Evolutionary conservation across 306 rosid species (phyloP).

Genomic region (Biancaea sappan): DNA sequence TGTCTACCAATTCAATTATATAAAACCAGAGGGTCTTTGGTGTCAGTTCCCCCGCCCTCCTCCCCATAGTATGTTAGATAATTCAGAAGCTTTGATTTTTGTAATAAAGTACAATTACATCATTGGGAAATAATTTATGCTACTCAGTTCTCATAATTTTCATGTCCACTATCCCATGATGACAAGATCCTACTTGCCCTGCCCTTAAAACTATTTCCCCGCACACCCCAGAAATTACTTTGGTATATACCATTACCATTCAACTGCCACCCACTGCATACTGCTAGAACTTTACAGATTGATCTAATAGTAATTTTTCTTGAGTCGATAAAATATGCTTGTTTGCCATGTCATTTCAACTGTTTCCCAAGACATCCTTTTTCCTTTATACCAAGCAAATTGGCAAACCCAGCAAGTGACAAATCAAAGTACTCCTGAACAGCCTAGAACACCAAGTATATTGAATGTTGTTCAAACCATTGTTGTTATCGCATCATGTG

Average conservation of each 20-base stretch:
- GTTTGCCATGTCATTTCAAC: background rate
- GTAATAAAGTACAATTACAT: background rate
- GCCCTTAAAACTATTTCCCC: background rate
- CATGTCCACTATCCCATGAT: background rate
- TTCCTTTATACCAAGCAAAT: background rate
- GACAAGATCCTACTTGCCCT: background rate
- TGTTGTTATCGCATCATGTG: conserved; percentile 6
- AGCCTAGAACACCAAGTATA: background rate
- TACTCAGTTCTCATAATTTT: background rate
- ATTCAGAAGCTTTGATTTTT: conserved; percentile 26
- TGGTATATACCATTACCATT: conserved; percentile 2
- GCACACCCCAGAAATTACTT: background rate
- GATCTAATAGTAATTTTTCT: background rate
- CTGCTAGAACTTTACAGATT: background rate
- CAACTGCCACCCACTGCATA: background rate
- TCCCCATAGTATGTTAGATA: conserved; percentile 6
- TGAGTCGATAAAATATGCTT: background rate
- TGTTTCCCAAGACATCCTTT: background rate
- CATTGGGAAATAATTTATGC: conserved; percentile 11
- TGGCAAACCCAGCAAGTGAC: background rate
- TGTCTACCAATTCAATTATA: background rate
- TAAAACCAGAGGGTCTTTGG: background rate
- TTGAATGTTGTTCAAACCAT: background rate
- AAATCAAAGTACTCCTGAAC: background rate
- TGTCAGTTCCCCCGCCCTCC: background rate